Percentiles rank a stretch among this genome's conserved stretches.
These are phyloP conservation scores for Chamaecyparis obtusa DNA, from an alignment of 75 land plant genomes.

Conservation along the genomic window DNA sequence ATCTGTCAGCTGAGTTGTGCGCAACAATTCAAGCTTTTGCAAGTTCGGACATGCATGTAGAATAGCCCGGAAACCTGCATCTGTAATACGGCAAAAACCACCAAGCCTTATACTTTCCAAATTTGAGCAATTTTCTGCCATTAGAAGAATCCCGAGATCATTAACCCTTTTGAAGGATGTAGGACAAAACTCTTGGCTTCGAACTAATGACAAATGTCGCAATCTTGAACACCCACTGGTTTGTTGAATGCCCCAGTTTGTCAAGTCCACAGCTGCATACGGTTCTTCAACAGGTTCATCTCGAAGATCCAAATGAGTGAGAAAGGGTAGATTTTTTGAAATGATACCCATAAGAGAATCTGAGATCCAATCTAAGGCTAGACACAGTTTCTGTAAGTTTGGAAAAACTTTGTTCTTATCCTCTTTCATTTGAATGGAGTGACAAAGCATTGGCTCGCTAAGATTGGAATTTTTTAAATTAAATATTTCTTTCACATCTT, in stretches of 20 bases:
- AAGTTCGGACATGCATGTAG: constrained; percentile 75
- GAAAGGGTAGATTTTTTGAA: constrained; percentile 51
- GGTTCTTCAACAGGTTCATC: constrained; percentile 92
- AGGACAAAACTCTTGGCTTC: constrained; percentile 69
- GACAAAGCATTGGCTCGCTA: neutral
- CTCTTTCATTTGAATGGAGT: constrained; percentile 3
- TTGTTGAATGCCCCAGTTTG: constrained; percentile 82
- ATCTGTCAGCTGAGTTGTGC: constrained; percentile 79
- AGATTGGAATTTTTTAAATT: constrained; percentile 9
- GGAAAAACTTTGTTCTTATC: constrained; percentile 18
- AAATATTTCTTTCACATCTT: constrained; percentile 61
- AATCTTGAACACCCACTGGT: constrained; percentile 61
- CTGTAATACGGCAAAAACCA: constrained; percentile 95
- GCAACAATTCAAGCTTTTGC: constrained; percentile 68
- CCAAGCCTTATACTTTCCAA: constrained; percentile 87
- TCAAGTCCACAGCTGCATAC: constrained; percentile 58
- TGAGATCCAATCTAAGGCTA: constrained; percentile 77
- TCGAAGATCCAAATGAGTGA: constrained; percentile 78
- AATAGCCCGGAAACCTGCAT: constrained; percentile 82
- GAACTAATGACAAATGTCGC: constrained; percentile 66
- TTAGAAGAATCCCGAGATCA: constrained; percentile 86
- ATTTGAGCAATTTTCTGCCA: constrained; percentile 71
- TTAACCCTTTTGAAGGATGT: constrained; percentile 79
- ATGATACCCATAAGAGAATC: constrained; percentile 68
- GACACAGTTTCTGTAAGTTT: constrained; percentile 63